Percentiles rank a stretch among this genome's conserved stretches.
phyloP scores from a whole-genome alignment of 352 stramenopile species.

The Globisporangium heterothallicum region DNA sequence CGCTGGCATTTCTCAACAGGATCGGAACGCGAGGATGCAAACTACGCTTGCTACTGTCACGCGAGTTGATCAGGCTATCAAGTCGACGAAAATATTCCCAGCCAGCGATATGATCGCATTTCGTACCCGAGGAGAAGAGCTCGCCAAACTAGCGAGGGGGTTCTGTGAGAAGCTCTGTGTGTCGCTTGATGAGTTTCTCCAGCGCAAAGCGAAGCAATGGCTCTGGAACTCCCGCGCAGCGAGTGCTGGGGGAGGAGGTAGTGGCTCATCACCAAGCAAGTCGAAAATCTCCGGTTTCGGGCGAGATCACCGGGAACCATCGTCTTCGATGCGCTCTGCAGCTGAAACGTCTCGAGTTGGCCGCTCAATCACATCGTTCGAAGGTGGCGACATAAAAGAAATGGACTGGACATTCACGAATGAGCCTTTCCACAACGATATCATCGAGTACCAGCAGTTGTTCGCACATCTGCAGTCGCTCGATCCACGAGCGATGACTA shows the following conservation, averaged over 20 bases:
- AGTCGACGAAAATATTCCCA: slow-evolving; percentile 48
- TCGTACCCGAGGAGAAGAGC: slow-evolving; percentile 43
- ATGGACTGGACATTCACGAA: slow-evolving; percentile 69
- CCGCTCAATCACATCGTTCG: slow-evolving; percentile 33
- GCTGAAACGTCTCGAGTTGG: slow-evolving; percentile 24
- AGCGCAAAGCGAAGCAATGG: slow-evolving; percentile 41
- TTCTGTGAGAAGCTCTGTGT: slow-evolving; percentile 55
- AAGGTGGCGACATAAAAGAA: slow-evolving; percentile 26
- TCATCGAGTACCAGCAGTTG: slow-evolving; percentile 43
- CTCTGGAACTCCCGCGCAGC: slow-evolving; percentile 15
- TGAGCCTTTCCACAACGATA: slow-evolving; percentile 39
- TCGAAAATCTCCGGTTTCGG: slow-evolving; percentile 5
- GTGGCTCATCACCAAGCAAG: slow-evolving; percentile 10
- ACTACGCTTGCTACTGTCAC: slow-evolving; percentile 36
- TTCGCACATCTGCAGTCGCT: slow-evolving; percentile 37
- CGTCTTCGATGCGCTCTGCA: slow-evolving; percentile 17
- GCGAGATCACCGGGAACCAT: slow-evolving; percentile 26
- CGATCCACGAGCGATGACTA: slow-evolving; percentile 24
- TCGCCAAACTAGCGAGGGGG: slow-evolving; percentile 30
- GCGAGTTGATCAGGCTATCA: slow-evolving; percentile 46
- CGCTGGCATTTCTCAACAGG: slow-evolving; percentile 3
- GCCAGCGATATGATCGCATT: slow-evolving; percentile 66
- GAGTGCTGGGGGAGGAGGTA: background rate
- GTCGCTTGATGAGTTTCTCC: slow-evolving; percentile 52
- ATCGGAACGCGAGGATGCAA: slow-evolving; percentile 27